Base-by-base conservation (phyloP, 2,329 filamentous ascomycete genomes). In the Diaporthe destruens region DNA sequence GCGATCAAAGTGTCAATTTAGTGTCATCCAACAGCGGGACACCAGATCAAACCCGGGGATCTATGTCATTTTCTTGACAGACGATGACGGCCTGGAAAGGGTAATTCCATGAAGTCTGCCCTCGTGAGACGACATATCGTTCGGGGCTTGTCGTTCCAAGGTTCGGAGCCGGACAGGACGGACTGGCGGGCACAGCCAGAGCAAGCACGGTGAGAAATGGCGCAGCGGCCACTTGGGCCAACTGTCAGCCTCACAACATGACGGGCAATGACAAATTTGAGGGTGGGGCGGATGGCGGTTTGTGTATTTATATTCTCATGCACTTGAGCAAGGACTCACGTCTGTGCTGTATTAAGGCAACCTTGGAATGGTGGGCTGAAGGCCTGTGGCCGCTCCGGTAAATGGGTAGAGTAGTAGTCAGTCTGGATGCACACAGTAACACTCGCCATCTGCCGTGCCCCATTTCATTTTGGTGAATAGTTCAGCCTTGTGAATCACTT, bases 161-260 rank as follows among this genome's bases (percentile, higher is more conserved):
- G 29, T 29, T 5, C 12, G 8, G 12, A n/a, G 12, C 34, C 6
- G 23, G 36, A 18, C 0, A 3, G 39, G 55, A 14, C 25, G 6
- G 4, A 25, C 34, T 6, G 14, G 39, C 16, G 8, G 11, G 8
- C 8, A 8, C 36, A 39, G 34, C 5, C 12, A 42, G 11, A n/a
- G 9, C 1, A 12, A 42, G 2, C 16, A 2, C 6, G 1, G 6
- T 16, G 32, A 39, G 8, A 2, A 36, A 20, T 39, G 23, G 11
- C 16, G 20, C 20, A 1, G 2, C 11, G 23, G 0, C 0, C 6
- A 23, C 16, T 11, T 11, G 55, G 6, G 14, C 1, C 1, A 6
- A 2, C 6, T 2, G 6, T 6, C 4, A 0, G 0, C 16, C 25
- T 8, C 16, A 2, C 14, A 7, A 1, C 1, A 18, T 3, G 25